Base-by-base conservation (phyloP, 2,329 filamentous ascomycete genomes). In the Fusarium udum region DNA sequence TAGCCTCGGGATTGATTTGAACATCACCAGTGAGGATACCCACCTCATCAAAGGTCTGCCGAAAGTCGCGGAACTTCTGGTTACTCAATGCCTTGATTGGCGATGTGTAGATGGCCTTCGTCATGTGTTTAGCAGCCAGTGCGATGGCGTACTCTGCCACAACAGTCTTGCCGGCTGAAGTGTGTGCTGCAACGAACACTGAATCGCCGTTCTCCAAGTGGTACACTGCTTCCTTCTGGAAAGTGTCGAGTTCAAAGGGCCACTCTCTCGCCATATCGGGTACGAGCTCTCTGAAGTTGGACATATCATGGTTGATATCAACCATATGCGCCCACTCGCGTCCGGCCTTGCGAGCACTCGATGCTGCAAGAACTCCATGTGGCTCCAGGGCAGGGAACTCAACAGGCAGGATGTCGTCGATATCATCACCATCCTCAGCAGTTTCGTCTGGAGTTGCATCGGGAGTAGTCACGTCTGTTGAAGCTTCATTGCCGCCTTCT, bases 241-340 rank as follows among this genome's bases (percentile, higher is more conserved):
- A 99, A 0, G 93, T 97, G 78, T 99, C 96, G 40, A 98, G 90
- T 81, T 99, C 96, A 75, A 99, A 99, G 0, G 95, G 95, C 93
- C 95, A 99, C 72, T 97, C 93, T 73, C 92, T 90, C 3, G 96
- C 96, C 95, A 98, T 98, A 69, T 98, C 93, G 0, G 96, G 96
- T 13, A 99, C 95, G 42, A 99, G 86, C 69, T 98, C 95, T 66
- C 89, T 87, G 82, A 99, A 98, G 79, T 98, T 98, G n/a, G 93
- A 87, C 78, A 98, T 97, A 59, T 95, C 93, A 67, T 94, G 90
- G 78, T 95, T 95, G 76, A 98, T 92, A 80, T 99, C 95, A 4
- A 99, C 95, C 91, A 99, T 97, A 83, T 99, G 96, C 58, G 96
- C 96, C 95, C 96, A 99, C 84, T 98, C 94, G 77, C 90, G 92